Conservation (phyloP, 1,139 yeast genomes). For the Geotrichum phurueaensis region DNA sequence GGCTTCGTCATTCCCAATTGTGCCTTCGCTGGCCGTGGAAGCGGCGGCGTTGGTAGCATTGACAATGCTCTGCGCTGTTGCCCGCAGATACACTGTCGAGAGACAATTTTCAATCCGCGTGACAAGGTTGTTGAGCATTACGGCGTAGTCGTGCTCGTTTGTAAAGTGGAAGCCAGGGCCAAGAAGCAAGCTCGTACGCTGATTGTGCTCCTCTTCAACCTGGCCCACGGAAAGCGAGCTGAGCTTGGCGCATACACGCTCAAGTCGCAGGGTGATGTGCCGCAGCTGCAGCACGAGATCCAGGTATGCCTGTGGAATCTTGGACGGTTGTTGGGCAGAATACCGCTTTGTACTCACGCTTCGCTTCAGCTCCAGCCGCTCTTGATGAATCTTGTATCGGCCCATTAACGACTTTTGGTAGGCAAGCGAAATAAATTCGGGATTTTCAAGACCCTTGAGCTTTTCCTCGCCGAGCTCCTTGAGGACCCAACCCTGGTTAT, state of each 20-base stretch:
- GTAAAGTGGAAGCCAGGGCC: constrained; percentile 21
- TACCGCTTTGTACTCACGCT: constrained; percentile 19
- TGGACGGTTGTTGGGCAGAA: constrained; percentile 28
- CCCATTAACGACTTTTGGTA: constrained; percentile 48
- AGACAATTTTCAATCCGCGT: constrained; percentile 55
- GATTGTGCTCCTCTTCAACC: constrained; percentile 5
- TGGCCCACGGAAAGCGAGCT: constrained; percentile 18
- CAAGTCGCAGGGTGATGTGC: constrained; percentile 45
- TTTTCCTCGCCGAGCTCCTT: constrained; percentile 78
- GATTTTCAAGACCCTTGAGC: constrained; percentile 89
- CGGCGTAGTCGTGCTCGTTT: constrained; percentile 38
- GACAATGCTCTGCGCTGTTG: not conserved
- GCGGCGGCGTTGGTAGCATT: not conserved
- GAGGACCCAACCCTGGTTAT: constrained; percentile 64
- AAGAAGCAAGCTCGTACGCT: not conserved
- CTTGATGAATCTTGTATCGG: constrained; percentile 13
- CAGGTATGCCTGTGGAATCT: constrained; percentile 11
- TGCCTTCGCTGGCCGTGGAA: not conserved
- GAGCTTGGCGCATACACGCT: constrained; percentile 42
- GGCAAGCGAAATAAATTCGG: constrained; percentile 74
- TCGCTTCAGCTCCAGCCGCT: constrained; percentile 28
- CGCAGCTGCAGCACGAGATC: constrained; percentile 44
- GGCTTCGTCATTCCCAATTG: not conserved
- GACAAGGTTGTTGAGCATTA: constrained; percentile 56
- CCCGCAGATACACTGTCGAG: constrained; percentile 23